phyloP scores from a whole-genome alignment of 2,329 filamentous ascomycete genomes.

The Hypomyces rosellus region DNA sequence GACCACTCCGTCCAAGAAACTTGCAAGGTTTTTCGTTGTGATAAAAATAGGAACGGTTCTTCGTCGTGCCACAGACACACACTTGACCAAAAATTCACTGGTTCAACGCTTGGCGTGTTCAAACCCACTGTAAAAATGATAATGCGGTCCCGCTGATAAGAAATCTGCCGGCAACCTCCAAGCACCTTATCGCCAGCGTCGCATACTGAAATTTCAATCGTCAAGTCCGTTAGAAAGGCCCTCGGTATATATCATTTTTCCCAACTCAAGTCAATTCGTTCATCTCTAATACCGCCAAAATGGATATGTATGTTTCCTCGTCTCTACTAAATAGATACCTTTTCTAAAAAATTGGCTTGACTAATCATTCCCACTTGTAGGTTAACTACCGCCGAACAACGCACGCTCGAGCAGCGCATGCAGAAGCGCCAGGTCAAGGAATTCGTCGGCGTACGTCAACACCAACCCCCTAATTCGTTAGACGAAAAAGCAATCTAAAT shows the following conservation, averaged over 20 bases:
- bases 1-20: no score
- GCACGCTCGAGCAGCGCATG: slow-evolving; percentile 89
- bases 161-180: not conserved
- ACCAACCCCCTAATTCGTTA: not conserved
- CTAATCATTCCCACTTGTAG: slow-evolving; percentile 22
- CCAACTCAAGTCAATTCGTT: not conserved
- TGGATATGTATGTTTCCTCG: slow-evolving; percentile 23
- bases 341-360: not conserved
- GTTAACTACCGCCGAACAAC: slow-evolving; percentile 75
- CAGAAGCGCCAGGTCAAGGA: slow-evolving; percentile 98
- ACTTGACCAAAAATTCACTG: no score
- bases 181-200: slow-evolving; percentile 2
- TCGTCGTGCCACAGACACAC: no score
- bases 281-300: slow-evolving; percentile 16
- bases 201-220: slow-evolving; percentile 13
- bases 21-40: no score
- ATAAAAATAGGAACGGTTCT: no score
- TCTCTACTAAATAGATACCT: not conserved
- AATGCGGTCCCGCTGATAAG: slow-evolving; percentile 8
- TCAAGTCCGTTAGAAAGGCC: not conserved
- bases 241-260: not conserved
- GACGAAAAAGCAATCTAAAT: not conserved
- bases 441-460: slow-evolving; percentile 79
- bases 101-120: no score
- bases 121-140: slow-evolving; percentile 4